These are phyloP conservation scores for Didymella exigua DNA, from an alignment of 2,329 filamentous ascomycete genomes.

Conservation along the genomic window DNA sequence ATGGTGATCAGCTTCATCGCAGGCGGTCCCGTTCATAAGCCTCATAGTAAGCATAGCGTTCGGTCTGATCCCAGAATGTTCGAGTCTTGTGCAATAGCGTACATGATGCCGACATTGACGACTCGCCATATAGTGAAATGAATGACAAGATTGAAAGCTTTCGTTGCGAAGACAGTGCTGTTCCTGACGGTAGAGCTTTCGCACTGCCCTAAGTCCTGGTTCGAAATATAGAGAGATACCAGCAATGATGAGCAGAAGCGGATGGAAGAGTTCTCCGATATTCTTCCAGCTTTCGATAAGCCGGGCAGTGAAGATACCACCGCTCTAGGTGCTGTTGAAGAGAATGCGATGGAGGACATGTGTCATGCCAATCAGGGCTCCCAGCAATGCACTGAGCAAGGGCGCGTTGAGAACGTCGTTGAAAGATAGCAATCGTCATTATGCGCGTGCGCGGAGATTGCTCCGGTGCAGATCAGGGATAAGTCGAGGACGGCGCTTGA, in stretches of 20 bases:
- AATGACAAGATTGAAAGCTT: constrained; percentile 31
- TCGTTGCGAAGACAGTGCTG: constrained; percentile 25
- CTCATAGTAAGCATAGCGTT: constrained; percentile 69
- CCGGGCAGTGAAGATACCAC: constrained; percentile 40
- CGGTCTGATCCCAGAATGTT: constrained; percentile 60
- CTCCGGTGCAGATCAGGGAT: constrained; percentile 32
- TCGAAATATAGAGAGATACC: constrained; percentile 35
- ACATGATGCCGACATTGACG: constrained; percentile 58
- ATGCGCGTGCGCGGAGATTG: constrained; percentile 27
- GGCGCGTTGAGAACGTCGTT: constrained; percentile 43
- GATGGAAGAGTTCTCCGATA: constrained; percentile 35
- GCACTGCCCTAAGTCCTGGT: constrained; percentile 25
- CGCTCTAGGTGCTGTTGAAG: constrained; percentile 32
- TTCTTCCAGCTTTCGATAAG: constrained; percentile 39
- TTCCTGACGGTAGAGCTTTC: background rate
- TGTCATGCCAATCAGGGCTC: constrained; percentile 35
- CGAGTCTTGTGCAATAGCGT: constrained; percentile 57
- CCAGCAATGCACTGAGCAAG: constrained; percentile 34
- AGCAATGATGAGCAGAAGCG: constrained; percentile 38
- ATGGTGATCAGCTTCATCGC: constrained; percentile 60
- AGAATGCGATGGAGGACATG: constrained; percentile 33
- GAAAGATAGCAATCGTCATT: constrained; percentile 41
- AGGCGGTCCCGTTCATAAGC: constrained; percentile 61
- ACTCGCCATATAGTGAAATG: constrained; percentile 39
- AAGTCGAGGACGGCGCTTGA: constrained; percentile 32